Evolutionary conservation across 441 rosid genomes (phyloP).

Genomic region (Dalechampia spathulata): DNA sequence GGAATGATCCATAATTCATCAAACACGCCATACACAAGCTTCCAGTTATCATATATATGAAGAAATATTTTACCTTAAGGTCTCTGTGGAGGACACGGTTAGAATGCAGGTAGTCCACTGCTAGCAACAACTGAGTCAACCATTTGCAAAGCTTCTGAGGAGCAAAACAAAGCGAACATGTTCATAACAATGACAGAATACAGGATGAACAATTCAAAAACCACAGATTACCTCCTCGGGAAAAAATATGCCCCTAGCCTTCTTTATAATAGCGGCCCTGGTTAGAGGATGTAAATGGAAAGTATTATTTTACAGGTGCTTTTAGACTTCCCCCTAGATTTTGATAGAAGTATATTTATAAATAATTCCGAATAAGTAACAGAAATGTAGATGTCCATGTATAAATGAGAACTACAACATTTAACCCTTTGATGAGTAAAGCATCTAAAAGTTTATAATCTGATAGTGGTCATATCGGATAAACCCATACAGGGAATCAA

Average conservation of each 20-base stretch:
- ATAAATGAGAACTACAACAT: no score
- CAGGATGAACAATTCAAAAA: no score
- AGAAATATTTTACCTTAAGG: slow-evolving; percentile 48
- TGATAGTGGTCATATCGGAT: no score
- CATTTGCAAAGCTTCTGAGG: slow-evolving; percentile 87
- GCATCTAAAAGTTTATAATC: no score
- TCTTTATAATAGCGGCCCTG: slow-evolving; percentile 80
- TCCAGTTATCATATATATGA: neutral
- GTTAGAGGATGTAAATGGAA: slow-evolving; percentile 14
- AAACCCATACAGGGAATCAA: no score
- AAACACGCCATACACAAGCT: slow-evolving; percentile 3
- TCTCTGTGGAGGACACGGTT: slow-evolving; percentile 91
- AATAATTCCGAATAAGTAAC: no score
- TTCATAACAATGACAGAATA: neutral
- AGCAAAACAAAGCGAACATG: slow-evolving; percentile 13
- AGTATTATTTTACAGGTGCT: slow-evolving; percentile 5
- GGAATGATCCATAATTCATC: slow-evolving; percentile 16
- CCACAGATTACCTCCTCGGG: slow-evolving; percentile 66
- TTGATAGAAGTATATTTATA: no score
- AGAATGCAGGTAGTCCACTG: slow-evolving; percentile 89
- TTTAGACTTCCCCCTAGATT: no score
- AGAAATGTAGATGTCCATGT: no score
- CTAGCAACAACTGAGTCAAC: slow-evolving; percentile 84
- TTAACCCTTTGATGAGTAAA: no score
- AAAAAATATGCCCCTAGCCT: slow-evolving; percentile 67